Conservation (phyloP, 306 rosid species). For the Vigna hirtella region DNA sequence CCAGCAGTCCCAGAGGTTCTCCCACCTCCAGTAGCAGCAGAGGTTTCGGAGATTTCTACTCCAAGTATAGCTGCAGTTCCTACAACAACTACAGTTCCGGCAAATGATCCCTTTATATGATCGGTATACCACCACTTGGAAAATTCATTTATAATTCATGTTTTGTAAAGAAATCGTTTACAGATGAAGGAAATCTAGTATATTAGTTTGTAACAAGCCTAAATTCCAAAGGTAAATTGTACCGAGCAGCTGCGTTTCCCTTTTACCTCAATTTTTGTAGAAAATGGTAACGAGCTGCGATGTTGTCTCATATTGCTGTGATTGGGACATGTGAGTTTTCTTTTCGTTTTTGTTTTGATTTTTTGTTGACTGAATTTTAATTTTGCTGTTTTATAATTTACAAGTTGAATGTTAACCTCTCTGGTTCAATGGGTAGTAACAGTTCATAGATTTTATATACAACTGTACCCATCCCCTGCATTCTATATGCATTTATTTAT, state of each 20-base stretch:
- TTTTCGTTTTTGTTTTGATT: constrained; percentile 1
- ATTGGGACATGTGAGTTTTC: constrained; percentile 28
- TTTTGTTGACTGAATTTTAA: constrained; percentile 1
- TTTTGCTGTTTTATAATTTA: constrained; percentile 10
- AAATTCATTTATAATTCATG: constrained; percentile 9
- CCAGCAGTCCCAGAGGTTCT: constrained; percentile 50
- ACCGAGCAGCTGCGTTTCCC: constrained; percentile 28
- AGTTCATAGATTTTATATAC: constrained; percentile 14
- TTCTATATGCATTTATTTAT: background rate
- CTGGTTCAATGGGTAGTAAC: background rate
- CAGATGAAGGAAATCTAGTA: constrained; percentile 36
- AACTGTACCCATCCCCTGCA: constrained; percentile 4
- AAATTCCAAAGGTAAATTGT: constrained; percentile 34
- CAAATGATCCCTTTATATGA: constrained; percentile 51
- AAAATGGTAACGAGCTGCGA: constrained; percentile 22
- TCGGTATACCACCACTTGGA: constrained; percentile 35
- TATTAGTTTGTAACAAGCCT: constrained; percentile 43
- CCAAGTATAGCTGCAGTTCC: constrained; percentile 23
- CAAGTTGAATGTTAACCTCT: constrained; percentile 17
- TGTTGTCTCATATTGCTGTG: constrained; percentile 34
- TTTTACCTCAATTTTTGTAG: constrained; percentile 33
- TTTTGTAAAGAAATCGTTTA: constrained; percentile 50
- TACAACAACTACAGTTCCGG: constrained; percentile 30
- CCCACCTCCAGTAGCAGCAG: constrained; percentile 46
- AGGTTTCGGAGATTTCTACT: constrained; percentile 40